Base-by-base conservation (phyloP, 257 asterid species). In the Thymus quinquecostatus region DNA sequence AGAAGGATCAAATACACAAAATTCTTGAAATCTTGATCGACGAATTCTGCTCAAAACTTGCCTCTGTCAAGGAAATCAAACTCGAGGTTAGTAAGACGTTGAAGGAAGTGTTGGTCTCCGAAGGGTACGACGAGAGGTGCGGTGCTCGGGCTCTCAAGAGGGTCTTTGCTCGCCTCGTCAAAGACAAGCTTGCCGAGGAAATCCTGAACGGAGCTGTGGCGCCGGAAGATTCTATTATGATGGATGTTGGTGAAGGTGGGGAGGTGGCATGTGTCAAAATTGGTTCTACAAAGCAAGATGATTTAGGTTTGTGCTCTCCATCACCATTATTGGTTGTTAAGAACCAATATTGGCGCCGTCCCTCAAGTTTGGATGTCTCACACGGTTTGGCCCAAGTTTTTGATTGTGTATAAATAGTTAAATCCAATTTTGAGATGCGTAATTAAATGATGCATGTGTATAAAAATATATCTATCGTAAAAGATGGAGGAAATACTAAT, bases 321-420 rank as follows among this genome's bases (percentile, higher is more conserved):
- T 44, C 49, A 44, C 49, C 8, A 44, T 44, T 8, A 44, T 6
- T 44, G 9, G 49, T 44, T 44, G 11, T 44, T 7, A 8, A 44
- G 0, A 0, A 1, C 8, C 0, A 8, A 2, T 1, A 2, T 0
- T 3, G 3, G n/a, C 12, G n/a, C 5, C n/a, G 1, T 9, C n/a
- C 50, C 12, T 9, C 50, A 2, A 45, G 10, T 45, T n/a, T 45
- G 10, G 50, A 45, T 12, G 50, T 45, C n/a, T 45, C 50, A 8
- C n/a, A 45, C 50, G 50, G 50, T 10, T 9, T 45, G 4, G 50
- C 50, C 11, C 50, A 45, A 45, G 50, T 45, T 45, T 45, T 45
- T 45, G n/a, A 45, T 3, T 10, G 40, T 36, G 40, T 36, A 36
- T 36, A 36, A 3, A 21, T 21, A 21, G 21, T 21, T 21, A 21